Base-by-base conservation (phyloP, 305 asterid genomes). In the Ilex paraguariensis region DNA sequence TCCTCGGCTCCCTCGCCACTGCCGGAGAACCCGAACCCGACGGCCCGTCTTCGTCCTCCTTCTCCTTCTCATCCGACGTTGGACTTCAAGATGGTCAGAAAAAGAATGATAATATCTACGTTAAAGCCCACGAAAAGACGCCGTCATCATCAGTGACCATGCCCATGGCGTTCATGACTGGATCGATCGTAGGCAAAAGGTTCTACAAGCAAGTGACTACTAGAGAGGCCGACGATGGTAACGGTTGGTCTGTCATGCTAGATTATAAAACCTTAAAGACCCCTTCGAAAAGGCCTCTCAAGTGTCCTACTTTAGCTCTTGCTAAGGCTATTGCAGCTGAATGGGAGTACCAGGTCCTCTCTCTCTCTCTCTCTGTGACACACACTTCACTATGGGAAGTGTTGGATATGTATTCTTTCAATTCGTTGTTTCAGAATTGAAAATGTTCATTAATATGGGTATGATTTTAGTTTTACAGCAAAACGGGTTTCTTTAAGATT, bases 271-370 rank as follows among this genome's bases (percentile, higher is more conserved):
- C 99, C 31, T 92, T 90, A 1, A 93, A 84, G 73, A 84, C 99
- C 56, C 99, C 99, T 31, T 72, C 96, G 0, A 90, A 90, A 66
- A 71, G 84, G 59, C 89, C 86, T 54, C 95, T 93, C 63, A 90
- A 79, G 64, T 93, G 96, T 63, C 97, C 94, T 8, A 84, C 89
- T 60, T 78, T 73, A 42, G 80, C 85, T 65, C 96, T 93, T 42
- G 99, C 99, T 51, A 81, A 84, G 51, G 97, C 99, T 42, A 83
- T 93, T 75, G 96, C 97, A 60, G 96, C 95, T 74, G 99, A 93
- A 73, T 93, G 99, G 97, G 96, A 91, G 60, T 93, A 62, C 74
- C 99, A 90, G 96, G 97, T 92, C 72, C 70, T 10, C 62, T 16
- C 13, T 52, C 39, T 28, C 15, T 8, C 1, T 31, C 13, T 62